Percentiles rank a stretch among this genome's conserved stretches.
phyloP scores from a whole-genome alignment of 2,329 filamentous ascomycete genomes.

The Alternaria sp. region DNA sequence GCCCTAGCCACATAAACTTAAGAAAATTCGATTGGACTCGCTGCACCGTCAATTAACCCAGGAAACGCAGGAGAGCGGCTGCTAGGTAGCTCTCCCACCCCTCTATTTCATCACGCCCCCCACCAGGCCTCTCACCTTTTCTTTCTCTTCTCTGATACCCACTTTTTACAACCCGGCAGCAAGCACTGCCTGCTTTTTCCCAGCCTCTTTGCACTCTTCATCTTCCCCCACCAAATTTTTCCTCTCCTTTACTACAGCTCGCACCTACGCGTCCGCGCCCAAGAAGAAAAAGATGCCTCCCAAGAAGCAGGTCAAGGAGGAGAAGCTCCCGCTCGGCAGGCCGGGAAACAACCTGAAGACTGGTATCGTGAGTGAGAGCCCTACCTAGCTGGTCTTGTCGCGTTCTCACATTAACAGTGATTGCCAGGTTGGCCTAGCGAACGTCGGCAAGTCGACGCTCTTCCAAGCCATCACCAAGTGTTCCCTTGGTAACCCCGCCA shows the following conservation, averaged over 20 bases:
- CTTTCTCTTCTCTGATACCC: slow-evolving; percentile 59
- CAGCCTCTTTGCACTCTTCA: slow-evolving; percentile 47
- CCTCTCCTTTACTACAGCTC: slow-evolving; percentile 54
- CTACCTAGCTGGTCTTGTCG: slow-evolving; percentile 38
- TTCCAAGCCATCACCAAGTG: slow-evolving; percentile 99
- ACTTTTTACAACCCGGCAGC: slow-evolving; percentile 58
- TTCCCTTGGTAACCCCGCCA: slow-evolving; percentile 95
- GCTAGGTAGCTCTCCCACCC: slow-evolving; percentile 15
- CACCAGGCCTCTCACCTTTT: slow-evolving; percentile 53
- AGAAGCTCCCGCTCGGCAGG: slow-evolving; percentile 95
- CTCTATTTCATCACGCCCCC: slow-evolving; percentile 42
- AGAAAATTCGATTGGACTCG: slow-evolving; percentile 23
- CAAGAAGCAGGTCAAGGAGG: slow-evolving; percentile 89
- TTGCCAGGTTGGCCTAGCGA: slow-evolving; percentile 90
- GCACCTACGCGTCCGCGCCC: slow-evolving; percentile 62
- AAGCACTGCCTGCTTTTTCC: slow-evolving; percentile 54
- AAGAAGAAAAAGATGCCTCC: slow-evolving; percentile 84
- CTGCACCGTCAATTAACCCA: slow-evolving; percentile 17
- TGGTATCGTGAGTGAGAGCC: slow-evolving; percentile 85
- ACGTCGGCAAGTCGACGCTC: slow-evolving; percentile 98
- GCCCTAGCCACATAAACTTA: slow-evolving; percentile 13
- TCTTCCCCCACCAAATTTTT: slow-evolving; percentile 28
- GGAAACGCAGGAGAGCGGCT: slow-evolving; percentile 17
- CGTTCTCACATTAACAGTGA: slow-evolving; percentile 53
- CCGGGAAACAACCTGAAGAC: slow-evolving; percentile 99